Percentiles rank a stretch among this genome's conserved stretches.
Evolutionary conservation across 228 moss, liverwort and hornwort genomes (phyloP).

Genomic region (Sphagnum magellanicum): DNA sequence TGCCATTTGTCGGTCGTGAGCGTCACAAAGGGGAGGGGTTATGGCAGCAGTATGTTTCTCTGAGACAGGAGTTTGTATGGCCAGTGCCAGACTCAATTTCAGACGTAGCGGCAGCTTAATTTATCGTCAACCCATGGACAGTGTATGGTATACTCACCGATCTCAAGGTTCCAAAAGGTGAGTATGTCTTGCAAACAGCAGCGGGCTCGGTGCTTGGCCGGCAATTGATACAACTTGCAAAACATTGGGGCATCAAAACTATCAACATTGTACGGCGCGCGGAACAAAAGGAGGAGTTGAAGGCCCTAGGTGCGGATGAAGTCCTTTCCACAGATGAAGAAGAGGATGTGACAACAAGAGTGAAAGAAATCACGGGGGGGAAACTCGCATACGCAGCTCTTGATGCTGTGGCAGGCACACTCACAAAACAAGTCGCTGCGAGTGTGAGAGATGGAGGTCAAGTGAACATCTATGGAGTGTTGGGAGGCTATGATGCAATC

Average conservation of each 20-base stretch:
- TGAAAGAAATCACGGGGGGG: slow-evolving; percentile 17
- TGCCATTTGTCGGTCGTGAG: background rate
- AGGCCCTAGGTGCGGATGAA: slow-evolving; percentile 18
- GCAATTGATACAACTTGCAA: background rate
- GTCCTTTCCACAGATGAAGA: slow-evolving; percentile 12
- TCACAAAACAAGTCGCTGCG: slow-evolving; percentile 3
- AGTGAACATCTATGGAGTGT: slow-evolving; percentile 11
- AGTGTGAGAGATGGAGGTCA: slow-evolving; percentile 14
- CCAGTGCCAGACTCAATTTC: background rate
- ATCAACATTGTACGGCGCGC: slow-evolving; percentile 1
- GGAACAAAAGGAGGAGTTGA: slow-evolving; percentile 12
- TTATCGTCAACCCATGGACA: slow-evolving; percentile 3
- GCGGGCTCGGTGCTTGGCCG: slow-evolving; percentile 6
- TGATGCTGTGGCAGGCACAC: slow-evolving; percentile 8
- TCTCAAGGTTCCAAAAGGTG: slow-evolving; percentile 1
- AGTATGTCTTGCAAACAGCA: slow-evolving; percentile 8
- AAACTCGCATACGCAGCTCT: slow-evolving; percentile 17
- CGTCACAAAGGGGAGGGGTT: background rate
- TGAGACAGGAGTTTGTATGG: background rate
- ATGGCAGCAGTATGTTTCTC: background rate
- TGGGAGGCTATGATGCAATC: slow-evolving; percentile 7
- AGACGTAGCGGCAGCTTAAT: slow-evolving; percentile 2
- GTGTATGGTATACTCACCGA: background rate
- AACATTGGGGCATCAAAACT: background rate
- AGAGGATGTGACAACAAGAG: slow-evolving; percentile 11